Conservation (phyloP, 208 protist genomes). For the Wallacemonas rigidus region DNA sequence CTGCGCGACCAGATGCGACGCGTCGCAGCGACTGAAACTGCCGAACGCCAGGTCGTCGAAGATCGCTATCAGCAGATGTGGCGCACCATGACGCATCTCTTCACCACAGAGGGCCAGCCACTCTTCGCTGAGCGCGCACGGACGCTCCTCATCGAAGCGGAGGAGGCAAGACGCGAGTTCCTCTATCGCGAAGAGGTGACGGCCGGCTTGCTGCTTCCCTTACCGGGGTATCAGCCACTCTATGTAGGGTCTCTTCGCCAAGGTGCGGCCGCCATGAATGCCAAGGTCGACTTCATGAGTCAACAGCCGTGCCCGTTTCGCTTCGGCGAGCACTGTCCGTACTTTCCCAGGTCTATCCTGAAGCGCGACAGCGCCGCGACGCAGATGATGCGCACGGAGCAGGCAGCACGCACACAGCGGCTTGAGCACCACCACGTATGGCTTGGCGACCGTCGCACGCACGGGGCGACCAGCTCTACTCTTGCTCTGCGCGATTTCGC, state of each 20-base stretch:
- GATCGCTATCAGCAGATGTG: constrained; percentile 26
- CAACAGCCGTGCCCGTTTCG: constrained; percentile 36
- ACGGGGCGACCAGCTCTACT: not conserved
- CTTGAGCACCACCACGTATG: not conserved
- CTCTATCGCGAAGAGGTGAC: constrained; percentile 44
- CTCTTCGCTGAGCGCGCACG: constrained; percentile 25
- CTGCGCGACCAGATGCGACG: constrained; percentile 21
- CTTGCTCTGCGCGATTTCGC: not conserved
- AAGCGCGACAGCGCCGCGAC: constrained; percentile 6
- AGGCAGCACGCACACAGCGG: not conserved
- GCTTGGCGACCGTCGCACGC: not conserved
- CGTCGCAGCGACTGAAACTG: constrained; percentile 19
- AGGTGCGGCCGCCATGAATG: not conserved
- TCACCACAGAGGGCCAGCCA: constrained; percentile 20
- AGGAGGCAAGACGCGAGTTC: constrained; percentile 39
- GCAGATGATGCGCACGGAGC: constrained; percentile 6
- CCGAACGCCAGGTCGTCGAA: constrained; percentile 5
- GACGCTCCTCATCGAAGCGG: constrained; percentile 28
- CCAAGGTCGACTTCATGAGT: constrained; percentile 44
- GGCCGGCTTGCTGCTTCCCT: constrained; percentile 31
- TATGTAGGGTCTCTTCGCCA: not conserved
- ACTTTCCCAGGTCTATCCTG: constrained; percentile 24
- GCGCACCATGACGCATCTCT: constrained; percentile 26
- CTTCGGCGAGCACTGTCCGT: constrained; percentile 48
- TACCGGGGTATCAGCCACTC: constrained; percentile 26